A percentile compares a stretch with the other conserved stretches of the same genome.
Conservation (phyloP, 108 stramenopile species). For the Skeletonema tropicum region DNA sequence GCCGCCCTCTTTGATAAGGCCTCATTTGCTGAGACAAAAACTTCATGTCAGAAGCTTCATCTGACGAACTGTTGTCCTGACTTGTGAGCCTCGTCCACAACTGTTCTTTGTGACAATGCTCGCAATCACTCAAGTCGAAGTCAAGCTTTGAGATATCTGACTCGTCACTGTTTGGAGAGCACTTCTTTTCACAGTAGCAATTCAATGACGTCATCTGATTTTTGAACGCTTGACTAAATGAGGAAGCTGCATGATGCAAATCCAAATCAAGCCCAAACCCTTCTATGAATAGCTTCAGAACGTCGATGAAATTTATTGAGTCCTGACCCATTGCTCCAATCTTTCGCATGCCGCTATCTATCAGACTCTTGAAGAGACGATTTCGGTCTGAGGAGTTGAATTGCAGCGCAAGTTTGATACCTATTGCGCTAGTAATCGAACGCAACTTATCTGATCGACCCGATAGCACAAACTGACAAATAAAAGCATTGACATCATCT, state of each 20-base stretch:
- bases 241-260: slow-evolving; percentile 19
- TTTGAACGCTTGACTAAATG: slow-evolving; percentile 15
- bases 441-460: slow-evolving; percentile 64
- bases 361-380: slow-evolving; percentile 41
- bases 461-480: slow-evolving; percentile 54
- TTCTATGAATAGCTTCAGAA: slow-evolving; percentile 30
- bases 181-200: slow-evolving; percentile 7
- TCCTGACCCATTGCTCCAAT: slow-evolving; percentile 51
- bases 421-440: slow-evolving; percentile 37
- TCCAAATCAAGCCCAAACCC: slow-evolving; percentile 36
- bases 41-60: neutral
- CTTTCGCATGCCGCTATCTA: slow-evolving; percentile 40
- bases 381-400: slow-evolving; percentile 34
- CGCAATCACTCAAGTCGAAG: slow-evolving; percentile 69
- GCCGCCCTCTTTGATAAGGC: slow-evolving; percentile 54
- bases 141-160: slow-evolving; percentile 9
- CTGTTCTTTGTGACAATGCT: slow-evolving; percentile 53
- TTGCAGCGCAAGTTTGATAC: slow-evolving; percentile 29
- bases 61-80: neutral
- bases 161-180: slow-evolving; percentile 26
- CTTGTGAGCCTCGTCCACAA: slow-evolving; percentile 15
- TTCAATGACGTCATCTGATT: slow-evolving; percentile 27
- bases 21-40: slow-evolving; percentile 61
- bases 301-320: slow-evolving; percentile 32
- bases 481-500: slow-evolving; percentile 59